Base-by-base conservation (phyloP, 495 filamentous ascomycete genomes). In the Monascus purpureus region DNA sequence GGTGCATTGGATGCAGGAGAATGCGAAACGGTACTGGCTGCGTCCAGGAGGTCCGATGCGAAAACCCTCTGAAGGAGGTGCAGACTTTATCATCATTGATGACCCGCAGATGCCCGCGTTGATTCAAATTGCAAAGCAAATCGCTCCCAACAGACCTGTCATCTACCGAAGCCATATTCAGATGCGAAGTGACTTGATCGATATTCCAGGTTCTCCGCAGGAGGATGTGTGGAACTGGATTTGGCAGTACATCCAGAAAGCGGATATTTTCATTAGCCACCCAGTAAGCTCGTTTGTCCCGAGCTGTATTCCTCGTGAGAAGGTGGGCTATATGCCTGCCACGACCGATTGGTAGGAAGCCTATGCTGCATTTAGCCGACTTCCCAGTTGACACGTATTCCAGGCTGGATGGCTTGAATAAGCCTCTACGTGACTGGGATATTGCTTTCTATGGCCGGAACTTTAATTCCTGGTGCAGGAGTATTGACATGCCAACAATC, bases 61-160 rank as follows among this genome's bases (percentile, higher is more conserved):
- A n/a, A 46, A 72, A 31, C 67, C 69, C 0, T 63, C 68, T 6
- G 62, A 82, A 35, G 83, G 82, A 31, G 84, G 84, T 32, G 84
- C 83, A 12, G 74, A 92, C 47, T 60, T 92, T 13, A 63, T 92
- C 33, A 65, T 92, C 36, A 65, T 86, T 13, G 85, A 93, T 42
- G 84, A 93, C 41, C 82, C 83, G 12, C 85, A 92, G 56, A 88
- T 92, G 83, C 84, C 84, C 3, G 70, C 66, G 2, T 50, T 93
- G 14, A 85, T 92, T 35, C 75, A 77, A 1, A 54, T 92, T 11
- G 82, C 83, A 42, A 88, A 83, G 51, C 45, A 70, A 18, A 23
- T 63, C 9, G 79, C 80, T 0, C 81, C 83, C 3, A 46, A 78
- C n/a, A 65, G 83, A 18, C 84, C 84, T 5, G 67, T 93, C 25